Evolutionary conservation across 2,329 filamentous ascomycete species (phyloP), one percentile per base, ranked within the genome.

Genomic region (Diplodia mutila): DNA sequence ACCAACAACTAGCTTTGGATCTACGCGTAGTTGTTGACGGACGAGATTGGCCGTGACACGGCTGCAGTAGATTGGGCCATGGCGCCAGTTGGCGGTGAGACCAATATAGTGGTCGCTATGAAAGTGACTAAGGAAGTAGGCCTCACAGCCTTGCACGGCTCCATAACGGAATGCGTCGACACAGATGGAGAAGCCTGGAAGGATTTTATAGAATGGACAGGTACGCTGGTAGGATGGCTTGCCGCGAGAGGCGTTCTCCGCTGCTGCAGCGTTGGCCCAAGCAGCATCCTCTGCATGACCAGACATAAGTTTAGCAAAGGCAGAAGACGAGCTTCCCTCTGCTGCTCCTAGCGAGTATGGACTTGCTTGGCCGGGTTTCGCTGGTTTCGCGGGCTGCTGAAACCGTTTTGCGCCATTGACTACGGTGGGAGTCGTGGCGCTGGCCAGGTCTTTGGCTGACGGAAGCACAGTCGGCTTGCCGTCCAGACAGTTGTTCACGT

Each of bases 71-170:
- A 99, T 98, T 0, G 94, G 94, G 0, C 95, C 95, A 76, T 99
- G 94, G 48, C 84, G 88, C 95, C 95, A 99, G 37, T 85, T 92
- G 8, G 91, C 89, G 12, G 92, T 95, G 12, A 99, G 82, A 2
- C 95, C 95, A 39, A 97, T 89, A 73, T 99, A 99, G 76, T 99
- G 95, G 76, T 99, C 95, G 74, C 93, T 97, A 79, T 99, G 95
- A 72, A 98, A 99, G 76, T 99, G 95, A 73, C 94, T 97, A 12
- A 99, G 85, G 72, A 99, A 99, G 76, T 99, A 99, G 1, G 94
- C 95, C 65, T 91, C 90, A 77, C 94, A 97, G 0, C 93, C 94
- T 75, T 96, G 86, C 0, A 99, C 92, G 4, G 94, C 93, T 2
- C 95, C 95, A 75, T 98, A 99, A 23, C 94, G 89, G 75, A 99